Base-by-base conservation (phyloP, 1,139 yeast genomes). In the Sugiyamaella novakii region DNA sequence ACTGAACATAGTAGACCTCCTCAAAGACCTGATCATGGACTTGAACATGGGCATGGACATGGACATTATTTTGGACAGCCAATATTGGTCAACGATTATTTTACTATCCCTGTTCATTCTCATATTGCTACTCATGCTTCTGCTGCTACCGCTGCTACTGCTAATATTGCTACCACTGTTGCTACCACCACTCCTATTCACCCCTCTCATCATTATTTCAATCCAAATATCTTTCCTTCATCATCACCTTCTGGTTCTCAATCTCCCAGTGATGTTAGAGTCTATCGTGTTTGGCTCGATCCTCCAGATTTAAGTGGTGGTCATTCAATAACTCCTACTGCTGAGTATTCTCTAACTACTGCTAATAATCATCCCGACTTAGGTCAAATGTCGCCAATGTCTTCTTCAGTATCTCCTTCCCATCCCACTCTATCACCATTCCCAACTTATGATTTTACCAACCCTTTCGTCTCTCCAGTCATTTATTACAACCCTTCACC, bases 31-130 rank as follows among this genome's bases (percentile, higher is more conserved):
- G n/a, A n/a, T n/a, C n/a, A n/a, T n/a, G n/a, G n/a, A n/a, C n/a
- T n/a, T n/a, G n/a, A n/a, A n/a, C n/a, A n/a, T n/a, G n/a, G n/a
- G n/a, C n/a, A 5, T 21, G 6, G 14, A 5, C 29, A 35, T 8
- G 39, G 29, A 22, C 39, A 35, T 22, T 35, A n/a, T 22, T 35
- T n/a, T 22, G 39, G 29, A 19, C 28, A 35, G 7, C 39, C 39
- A 7, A 7, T 35, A 8, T 17, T 22, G n/a, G 18, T 35, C 18
- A 35, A 35, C n/a, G 39, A 35, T 5, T 35, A 35, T 19, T 35
- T 35, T 22, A 19, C 39, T 22, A 3, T 35, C 24, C 39, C 39
- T 21, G 14, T 34, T 3, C 17, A 34, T 34, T 18, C 37, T 22
- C 29, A n/a, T n/a, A 11, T n/a, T 5, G 24, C 18, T 11, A 35